These are phyloP conservation scores for Clarireedia paspali DNA, from an alignment of 2,329 filamentous ascomycete species.

Conservation along the genomic window DNA sequence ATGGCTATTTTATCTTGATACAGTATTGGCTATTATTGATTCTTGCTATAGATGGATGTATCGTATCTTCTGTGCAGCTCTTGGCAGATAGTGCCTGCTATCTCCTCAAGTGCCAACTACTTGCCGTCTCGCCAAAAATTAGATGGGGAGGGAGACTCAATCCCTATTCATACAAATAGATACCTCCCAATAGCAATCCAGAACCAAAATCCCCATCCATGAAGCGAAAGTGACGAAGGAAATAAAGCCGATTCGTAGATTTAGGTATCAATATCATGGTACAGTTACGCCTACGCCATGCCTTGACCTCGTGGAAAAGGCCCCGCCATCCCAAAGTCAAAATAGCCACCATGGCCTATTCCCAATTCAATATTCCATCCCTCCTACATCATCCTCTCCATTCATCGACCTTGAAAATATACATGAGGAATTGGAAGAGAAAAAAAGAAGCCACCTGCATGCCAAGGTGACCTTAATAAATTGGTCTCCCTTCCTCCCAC, in stretches of 20 bases:
- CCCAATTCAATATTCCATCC: not conserved
- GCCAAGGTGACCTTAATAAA: constrained; percentile 22
- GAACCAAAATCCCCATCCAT: not conserved
- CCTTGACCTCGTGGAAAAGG: too few species aligned
- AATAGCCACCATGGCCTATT: not conserved
- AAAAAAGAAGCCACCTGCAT: not conserved
- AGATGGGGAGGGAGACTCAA: too few species aligned
- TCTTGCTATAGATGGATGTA: too few species aligned
- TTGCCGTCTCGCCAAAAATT: too few species aligned
- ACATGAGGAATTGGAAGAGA: not conserved
- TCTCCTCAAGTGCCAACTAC: too few species aligned
- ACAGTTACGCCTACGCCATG: not conserved
- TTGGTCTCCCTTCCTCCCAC: constrained; percentile 28
- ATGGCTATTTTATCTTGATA: too few species aligned
- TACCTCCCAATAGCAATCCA: not conserved
- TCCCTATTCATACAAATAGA: too few species aligned
- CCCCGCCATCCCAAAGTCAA: not conserved
- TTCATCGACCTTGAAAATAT: not conserved
- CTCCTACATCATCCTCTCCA: not conserved
- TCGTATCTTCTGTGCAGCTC: too few species aligned
- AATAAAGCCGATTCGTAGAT: not conserved
- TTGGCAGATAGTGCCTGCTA: too few species aligned
- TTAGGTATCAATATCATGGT: not conserved
- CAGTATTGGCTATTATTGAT: too few species aligned
- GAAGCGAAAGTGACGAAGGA: not conserved